A percentile compares a stretch with the other conserved stretches of the same genome.
phyloP scores from a whole-genome alignment of 768 basidiomycete species.

The Serendipita vermifera region DNA sequence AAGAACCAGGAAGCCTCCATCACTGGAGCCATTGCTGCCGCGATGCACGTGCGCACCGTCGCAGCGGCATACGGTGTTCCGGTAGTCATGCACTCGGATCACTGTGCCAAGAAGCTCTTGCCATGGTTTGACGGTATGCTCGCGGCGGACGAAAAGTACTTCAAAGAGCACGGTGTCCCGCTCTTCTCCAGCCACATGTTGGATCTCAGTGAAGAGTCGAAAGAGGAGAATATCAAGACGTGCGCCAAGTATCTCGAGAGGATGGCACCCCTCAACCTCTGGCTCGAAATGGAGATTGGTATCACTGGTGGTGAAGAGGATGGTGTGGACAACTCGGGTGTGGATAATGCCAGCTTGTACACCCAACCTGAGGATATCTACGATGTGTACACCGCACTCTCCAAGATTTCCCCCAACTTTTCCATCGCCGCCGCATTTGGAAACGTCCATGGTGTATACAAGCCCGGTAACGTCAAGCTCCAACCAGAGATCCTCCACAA shows the following conservation, averaged over 20 bases:
- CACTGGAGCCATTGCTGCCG: constrained; percentile 82
- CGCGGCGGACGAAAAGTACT: constrained; percentile 87
- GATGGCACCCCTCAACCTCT: constrained; percentile 81
- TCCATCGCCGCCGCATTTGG: constrained; percentile 97
- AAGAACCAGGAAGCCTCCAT: constrained; percentile 93
- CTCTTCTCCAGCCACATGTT: constrained; percentile 98
- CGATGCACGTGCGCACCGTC: constrained; percentile 78
- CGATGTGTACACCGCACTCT: constrained; percentile 79
- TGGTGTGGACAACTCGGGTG: constrained; percentile 93
- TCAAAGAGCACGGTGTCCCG: constrained; percentile 71
- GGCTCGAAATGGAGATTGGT: constrained; percentile 99
- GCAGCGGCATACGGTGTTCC: constrained; percentile 89
- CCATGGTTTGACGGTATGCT: constrained; percentile 99
- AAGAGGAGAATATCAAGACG: constrained; percentile 86
- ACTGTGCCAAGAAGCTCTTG: constrained; percentile 95
- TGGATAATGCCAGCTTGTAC: constrained; percentile 89
- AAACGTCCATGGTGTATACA: constrained; percentile 99
- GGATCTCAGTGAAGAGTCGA: constrained; percentile 85
- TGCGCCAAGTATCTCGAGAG: constrained; percentile 93
- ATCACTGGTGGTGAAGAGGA: constrained; percentile 99
- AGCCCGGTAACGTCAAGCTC: constrained; percentile 92
- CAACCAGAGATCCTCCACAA: constrained; percentile 82
- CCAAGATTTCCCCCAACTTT: constrained; percentile 80
- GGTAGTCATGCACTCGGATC: constrained; percentile 94
- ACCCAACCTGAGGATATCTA: constrained; percentile 95